Percentiles rank a stretch among this genome's conserved stretches.
Conservation (phyloP, 768 basidiomycete genomes). For the Sarcomyxa edulis region DNA sequence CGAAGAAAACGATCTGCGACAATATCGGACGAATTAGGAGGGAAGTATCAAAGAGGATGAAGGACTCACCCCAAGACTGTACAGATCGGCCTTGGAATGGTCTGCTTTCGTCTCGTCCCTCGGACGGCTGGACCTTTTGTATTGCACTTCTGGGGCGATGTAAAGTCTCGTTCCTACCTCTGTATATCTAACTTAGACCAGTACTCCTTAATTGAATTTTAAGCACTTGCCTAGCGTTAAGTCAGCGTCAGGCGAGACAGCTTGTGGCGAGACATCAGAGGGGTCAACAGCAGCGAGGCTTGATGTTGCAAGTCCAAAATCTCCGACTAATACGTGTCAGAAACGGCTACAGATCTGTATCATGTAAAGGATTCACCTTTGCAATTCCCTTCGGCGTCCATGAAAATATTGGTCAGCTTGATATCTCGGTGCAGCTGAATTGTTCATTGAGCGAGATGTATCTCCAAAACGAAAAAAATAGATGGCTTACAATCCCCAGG, state of each 20-base stretch:
- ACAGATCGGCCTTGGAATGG: conserved; percentile 90
- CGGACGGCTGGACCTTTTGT: no score
- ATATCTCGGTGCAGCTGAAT: conserved; percentile 76
- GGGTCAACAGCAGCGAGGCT: conserved; percentile 76
- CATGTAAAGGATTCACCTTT: conserved; percentile 44
- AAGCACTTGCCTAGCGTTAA: conserved; percentile 64
- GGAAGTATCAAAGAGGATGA: neutral
- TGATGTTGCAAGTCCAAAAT: conserved; percentile 89
- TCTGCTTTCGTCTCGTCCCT: conserved; percentile 62
- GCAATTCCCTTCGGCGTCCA: conserved; percentile 80
- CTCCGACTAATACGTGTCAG: conserved; percentile 57
- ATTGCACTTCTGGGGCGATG: conserved; percentile 88
- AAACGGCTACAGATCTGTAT: neutral
- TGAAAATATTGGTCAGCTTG: conserved; percentile 92
- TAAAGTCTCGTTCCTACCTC: conserved; percentile 90
- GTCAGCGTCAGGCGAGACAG: conserved; percentile 47
- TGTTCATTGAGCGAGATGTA: neutral
- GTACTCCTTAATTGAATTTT: neutral
- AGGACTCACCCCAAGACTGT: conserved; percentile 76
- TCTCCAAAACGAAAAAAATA: neutral
- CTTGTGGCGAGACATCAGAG: conserved; percentile 51
- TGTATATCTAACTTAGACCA: conserved; percentile 20
- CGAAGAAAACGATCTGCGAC: conserved; percentile 87
- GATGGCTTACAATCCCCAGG: conserved; percentile 66
- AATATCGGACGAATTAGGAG: neutral